Conservation (phyloP, 148 eudicot genomes). For the Cornus controversa region DNA sequence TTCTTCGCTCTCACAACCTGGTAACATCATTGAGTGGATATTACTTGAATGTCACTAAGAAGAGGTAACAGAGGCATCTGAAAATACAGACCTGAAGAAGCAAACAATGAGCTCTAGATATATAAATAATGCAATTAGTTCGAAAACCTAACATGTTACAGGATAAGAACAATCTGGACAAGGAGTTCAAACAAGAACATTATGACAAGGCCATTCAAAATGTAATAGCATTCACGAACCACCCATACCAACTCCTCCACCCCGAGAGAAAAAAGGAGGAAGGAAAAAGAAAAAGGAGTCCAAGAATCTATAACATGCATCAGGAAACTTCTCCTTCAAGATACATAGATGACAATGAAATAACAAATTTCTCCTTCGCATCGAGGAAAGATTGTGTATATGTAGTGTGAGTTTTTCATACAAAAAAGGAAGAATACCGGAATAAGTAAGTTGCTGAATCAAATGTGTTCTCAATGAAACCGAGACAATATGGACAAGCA, state of each 20-base stretch:
- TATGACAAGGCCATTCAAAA: neutral
- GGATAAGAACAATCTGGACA: neutral
- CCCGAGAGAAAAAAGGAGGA: too few species aligned
- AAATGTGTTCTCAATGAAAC: neutral
- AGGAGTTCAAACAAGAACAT: neutral
- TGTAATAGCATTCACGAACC: neutral
- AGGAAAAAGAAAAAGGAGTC: neutral
- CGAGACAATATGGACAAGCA: neutral
- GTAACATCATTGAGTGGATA: conserved; percentile 1
- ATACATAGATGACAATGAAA: neutral
- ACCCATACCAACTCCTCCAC: too few species aligned
- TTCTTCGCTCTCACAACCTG: conserved; percentile 95
- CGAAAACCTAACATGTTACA: neutral
- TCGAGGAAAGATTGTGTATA: neutral
- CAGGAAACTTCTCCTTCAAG: neutral
- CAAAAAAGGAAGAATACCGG: neutral
- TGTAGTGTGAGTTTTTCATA: neutral
- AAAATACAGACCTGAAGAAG: neutral
- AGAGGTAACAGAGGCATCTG: neutral
- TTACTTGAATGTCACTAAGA: conserved; percentile 8
- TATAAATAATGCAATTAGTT: neutral
- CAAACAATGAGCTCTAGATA: neutral
- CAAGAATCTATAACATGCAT: neutral
- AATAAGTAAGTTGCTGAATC: neutral
- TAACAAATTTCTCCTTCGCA: neutral